These are phyloP conservation scores for Colletotrichum cordylinicola DNA, from an alignment of 2,329 filamentous ascomycete genomes.

Conservation along the genomic window DNA sequence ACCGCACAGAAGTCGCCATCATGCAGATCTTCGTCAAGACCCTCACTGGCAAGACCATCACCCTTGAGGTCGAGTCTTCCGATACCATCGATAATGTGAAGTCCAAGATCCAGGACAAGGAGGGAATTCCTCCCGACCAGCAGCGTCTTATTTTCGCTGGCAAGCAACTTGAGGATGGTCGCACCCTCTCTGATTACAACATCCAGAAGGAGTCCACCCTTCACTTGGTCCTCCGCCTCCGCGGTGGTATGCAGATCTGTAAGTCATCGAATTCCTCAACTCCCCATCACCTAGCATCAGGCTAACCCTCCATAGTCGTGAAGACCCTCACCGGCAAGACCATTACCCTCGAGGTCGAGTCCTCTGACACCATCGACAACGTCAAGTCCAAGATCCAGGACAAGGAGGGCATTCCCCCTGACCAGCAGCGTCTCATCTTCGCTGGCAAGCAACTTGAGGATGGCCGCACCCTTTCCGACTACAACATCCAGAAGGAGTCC, in stretches of 20 bases:
- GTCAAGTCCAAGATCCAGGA: slow-evolving; percentile 98
- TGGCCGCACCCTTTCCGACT: slow-evolving; percentile 86
- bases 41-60: slow-evolving; percentile 91
- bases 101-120: slow-evolving; percentile 90
- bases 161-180: slow-evolving; percentile 55
- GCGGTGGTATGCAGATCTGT: slow-evolving; percentile 69
- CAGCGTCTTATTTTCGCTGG: slow-evolving; percentile 82
- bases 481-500: slow-evolving; percentile 95
- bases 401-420: slow-evolving; percentile 95
- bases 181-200: slow-evolving; percentile 61
- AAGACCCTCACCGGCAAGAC: slow-evolving; percentile 93
- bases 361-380: slow-evolving; percentile 91
- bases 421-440: slow-evolving; percentile 96
- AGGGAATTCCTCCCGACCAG: slow-evolving; percentile 86
- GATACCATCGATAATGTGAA: slow-evolving; percentile 90
- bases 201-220: slow-evolving; percentile 72
- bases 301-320: slow-evolving; percentile 51
- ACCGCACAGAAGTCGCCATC: slow-evolving; percentile 43
- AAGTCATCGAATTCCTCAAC: not conserved
- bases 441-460: slow-evolving; percentile 97
- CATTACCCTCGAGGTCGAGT: slow-evolving; percentile 90
- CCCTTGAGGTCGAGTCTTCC: slow-evolving; percentile 77
- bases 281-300: accelerated
- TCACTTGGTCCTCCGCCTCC: slow-evolving; percentile 77
- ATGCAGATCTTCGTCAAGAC: slow-evolving; percentile 99